Evolutionary conservation across 2,329 filamentous ascomycete genomes (phyloP).

Genomic region (Botrytis fragariae): DNA sequence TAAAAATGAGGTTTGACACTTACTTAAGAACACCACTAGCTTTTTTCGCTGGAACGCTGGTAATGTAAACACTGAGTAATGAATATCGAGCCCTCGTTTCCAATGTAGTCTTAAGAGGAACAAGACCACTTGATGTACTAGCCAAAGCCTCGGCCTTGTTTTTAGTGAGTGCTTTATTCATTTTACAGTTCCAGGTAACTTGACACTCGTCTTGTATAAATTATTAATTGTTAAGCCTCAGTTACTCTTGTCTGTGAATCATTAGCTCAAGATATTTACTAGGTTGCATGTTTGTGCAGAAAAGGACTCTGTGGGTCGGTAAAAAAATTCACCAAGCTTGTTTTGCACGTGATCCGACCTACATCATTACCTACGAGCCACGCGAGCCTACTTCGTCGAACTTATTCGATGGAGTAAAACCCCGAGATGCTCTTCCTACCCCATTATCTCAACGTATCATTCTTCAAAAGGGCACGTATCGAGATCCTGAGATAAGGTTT

Average conservation of each 20-base stretch:
- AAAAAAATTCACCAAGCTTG: not conserved
- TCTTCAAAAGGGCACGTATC: not conserved
- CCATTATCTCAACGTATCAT: not conserved
- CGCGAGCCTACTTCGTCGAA: not conserved
- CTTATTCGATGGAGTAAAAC: not conserved
- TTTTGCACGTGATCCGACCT: slow-evolving; percentile 1
- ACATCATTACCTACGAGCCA: not conserved
- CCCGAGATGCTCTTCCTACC: not conserved
- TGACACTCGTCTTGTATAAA: not conserved
- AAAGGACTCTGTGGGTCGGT: not conserved
- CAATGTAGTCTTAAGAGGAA: slow-evolving; percentile 63
- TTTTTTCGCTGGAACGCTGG: slow-evolving; percentile 67
- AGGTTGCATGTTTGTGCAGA: not conserved
- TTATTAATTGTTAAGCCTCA: not conserved
- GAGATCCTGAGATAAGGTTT: not conserved
- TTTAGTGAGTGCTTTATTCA: not conserved
- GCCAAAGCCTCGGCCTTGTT: not conserved
- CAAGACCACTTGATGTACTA: slow-evolving; percentile 39
- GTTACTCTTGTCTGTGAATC: not conserved
- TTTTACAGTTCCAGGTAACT: not conserved
- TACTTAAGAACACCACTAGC: slow-evolving; percentile 73
- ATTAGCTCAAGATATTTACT: not conserved
- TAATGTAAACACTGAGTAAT: slow-evolving; percentile 64
- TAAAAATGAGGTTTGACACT: slow-evolving; percentile 37
- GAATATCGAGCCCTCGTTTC: slow-evolving; percentile 59